A percentile compares a stretch with the other conserved stretches of the same genome.
phyloP scores from a whole-genome alignment of 495 filamentous ascomycete species.

The Penicillium antarcticum region DNA sequence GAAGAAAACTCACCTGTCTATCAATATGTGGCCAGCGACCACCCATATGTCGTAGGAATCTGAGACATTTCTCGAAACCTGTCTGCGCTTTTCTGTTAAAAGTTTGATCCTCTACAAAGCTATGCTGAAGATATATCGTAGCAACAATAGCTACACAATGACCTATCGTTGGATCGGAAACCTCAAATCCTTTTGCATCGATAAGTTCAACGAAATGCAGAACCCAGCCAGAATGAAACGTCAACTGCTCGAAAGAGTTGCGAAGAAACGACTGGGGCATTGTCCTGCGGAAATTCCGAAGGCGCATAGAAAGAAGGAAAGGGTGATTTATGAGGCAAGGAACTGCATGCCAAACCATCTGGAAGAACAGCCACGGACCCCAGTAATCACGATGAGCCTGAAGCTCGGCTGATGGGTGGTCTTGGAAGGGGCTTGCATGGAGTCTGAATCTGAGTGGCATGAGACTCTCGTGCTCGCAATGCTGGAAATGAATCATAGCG shows the following conservation, averaged over 20 bases:
- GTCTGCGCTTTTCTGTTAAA: constrained; percentile 29
- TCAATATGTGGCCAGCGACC: constrained; percentile 29
- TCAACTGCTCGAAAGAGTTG: constrained; percentile 34
- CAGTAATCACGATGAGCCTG: constrained; percentile 39
- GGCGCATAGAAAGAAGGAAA: constrained; percentile 39
- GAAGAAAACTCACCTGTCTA: constrained; percentile 16
- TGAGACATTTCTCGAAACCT: constrained; percentile 31
- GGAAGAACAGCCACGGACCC: constrained; percentile 43
- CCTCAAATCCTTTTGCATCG: constrained; percentile 28
- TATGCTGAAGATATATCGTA: constrained; percentile 36
- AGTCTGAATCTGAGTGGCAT: constrained; percentile 39
- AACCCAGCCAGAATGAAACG: constrained; percentile 30
- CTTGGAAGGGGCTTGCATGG: constrained; percentile 38
- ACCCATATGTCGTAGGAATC: constrained; percentile 23
- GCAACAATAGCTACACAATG: constrained; percentile 34
- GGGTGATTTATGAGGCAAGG: constrained; percentile 43
- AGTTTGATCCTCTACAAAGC: constrained; percentile 30
- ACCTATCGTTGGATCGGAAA: constrained; percentile 30
- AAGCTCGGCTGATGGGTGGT: constrained; percentile 27
- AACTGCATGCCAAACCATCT: constrained; percentile 41
- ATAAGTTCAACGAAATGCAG: constrained; percentile 30
- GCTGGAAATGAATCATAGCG: constrained; percentile 35
- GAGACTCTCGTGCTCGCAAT: constrained; percentile 43
- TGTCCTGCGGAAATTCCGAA: constrained; percentile 37
- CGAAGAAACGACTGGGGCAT: constrained; percentile 37